phyloP scores from a whole-genome alignment of 2,329 filamentous ascomycete species.

The Monosporascus sp. region DNA sequence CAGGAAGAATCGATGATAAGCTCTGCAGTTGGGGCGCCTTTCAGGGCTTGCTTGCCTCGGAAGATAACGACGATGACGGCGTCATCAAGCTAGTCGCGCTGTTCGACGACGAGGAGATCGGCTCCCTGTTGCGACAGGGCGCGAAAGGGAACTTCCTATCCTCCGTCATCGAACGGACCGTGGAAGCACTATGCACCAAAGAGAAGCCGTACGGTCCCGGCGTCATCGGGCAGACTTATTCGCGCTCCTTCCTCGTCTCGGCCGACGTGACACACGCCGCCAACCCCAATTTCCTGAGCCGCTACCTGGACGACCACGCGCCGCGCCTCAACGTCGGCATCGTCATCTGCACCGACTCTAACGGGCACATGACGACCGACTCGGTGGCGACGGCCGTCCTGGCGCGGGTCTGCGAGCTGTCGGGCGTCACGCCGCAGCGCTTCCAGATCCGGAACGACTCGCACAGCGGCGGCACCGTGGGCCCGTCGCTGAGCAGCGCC shows the following conservation, averaged over 20 bases:
- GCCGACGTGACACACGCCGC: conserved; percentile 92
- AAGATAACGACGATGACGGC: conserved; percentile 52
- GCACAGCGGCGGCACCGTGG: conserved; percentile 88
- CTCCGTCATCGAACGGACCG: conserved; percentile 71
- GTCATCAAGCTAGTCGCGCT: conserved; percentile 86
- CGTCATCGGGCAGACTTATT: conserved; percentile 75
- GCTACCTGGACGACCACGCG: conserved; percentile 80
- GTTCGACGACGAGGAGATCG: conserved; percentile 97
- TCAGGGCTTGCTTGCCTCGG: conserved; percentile 70
- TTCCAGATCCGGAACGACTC: conserved; percentile 96
- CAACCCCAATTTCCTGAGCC: conserved; percentile 85
- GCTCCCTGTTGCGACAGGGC: conserved; percentile 83
- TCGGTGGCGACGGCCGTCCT: conserved; percentile 78
- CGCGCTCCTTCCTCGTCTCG: conserved; percentile 86
- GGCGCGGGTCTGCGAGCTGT: conserved; percentile 70
- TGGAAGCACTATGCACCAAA: conserved; percentile 55
- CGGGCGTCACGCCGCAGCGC: conserved; percentile 67
- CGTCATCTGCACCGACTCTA: conserved; percentile 73
- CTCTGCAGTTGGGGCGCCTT: conserved; percentile 92
- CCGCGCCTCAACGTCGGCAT: conserved; percentile 87
- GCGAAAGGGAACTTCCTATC: conserved; percentile 86
- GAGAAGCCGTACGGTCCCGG: conserved; percentile 47
- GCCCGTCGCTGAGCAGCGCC: conserved; percentile 76
- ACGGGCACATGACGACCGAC: conserved; percentile 96
- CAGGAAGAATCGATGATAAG: conserved; percentile 94